These are phyloP conservation scores for Leptosphaerulina australis DNA, from an alignment of 2,329 filamentous ascomycete species.

Conservation along the genomic window DNA sequence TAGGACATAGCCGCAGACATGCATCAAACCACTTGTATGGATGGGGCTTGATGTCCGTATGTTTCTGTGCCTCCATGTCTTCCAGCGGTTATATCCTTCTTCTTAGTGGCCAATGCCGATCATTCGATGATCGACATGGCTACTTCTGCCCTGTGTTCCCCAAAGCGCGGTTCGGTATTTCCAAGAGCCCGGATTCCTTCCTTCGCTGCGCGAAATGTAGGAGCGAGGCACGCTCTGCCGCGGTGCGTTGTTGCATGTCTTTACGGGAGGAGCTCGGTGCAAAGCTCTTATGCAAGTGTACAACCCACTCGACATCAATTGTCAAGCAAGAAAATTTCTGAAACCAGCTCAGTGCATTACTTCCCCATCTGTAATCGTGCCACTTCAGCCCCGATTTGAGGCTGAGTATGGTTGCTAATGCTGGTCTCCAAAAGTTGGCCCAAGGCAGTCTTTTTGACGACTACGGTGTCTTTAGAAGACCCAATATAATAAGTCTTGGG, in stretches of 20 bases:
- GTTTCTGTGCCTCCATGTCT: conserved; percentile 6
- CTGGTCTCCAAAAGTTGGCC: conserved; percentile 3
- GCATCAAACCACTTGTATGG: conserved; percentile 2
- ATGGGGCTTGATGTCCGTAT: conserved; percentile 10
- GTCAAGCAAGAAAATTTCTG: conserved; percentile 10
- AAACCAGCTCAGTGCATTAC: background rate
- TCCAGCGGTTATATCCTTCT: conserved; percentile 14
- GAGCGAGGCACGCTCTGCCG: conserved; percentile 7
- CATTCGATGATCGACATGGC: conserved; percentile 2
- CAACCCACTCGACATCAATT: background rate
- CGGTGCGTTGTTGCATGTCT: conserved; percentile 2
- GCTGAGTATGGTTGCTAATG: conserved; percentile 6
- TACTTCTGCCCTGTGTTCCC: conserved; percentile 3
- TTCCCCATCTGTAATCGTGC: background rate
- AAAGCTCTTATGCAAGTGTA: conserved; percentile 1
- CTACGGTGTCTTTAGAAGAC: conserved; percentile 1
- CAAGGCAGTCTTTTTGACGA: conserved; percentile 15
- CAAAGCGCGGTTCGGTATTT: conserved; percentile 8
- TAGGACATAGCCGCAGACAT: conserved; percentile 9
- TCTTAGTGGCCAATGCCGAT: conserved; percentile 14
- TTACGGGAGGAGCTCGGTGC: background rate
- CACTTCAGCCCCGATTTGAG: conserved; percentile 1
- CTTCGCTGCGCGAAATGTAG: background rate
- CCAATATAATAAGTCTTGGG: background rate
- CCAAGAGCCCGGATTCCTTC: conserved; percentile 2